Base-by-base conservation (phyloP, 1,284 basidiomycete genomes). In the Ceratobasidium sp. region DNA sequence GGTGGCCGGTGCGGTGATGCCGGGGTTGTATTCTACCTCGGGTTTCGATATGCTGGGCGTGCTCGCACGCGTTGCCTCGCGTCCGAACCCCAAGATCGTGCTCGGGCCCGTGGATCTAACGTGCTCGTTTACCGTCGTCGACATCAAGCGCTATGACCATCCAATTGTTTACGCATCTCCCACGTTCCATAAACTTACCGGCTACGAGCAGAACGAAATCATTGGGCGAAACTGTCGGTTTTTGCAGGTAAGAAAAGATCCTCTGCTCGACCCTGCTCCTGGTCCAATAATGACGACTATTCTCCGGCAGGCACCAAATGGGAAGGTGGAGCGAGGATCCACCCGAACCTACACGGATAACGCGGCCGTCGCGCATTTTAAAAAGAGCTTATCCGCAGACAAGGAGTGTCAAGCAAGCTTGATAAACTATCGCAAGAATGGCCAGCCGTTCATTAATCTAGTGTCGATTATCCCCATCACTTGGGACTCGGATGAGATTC, bases 41-140 rank as follows among this genome's bases (percentile, higher is more conserved):
- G 96, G 96, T 6, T 96, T 97, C 73, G 95, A 98, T 77, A 84
- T 96, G 69, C 82, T 98, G 57, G 87, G 89, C 47, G 86, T 97
- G 42, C 83, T 98, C 25, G 84, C 89, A 3, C 85, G 92, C 12
- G 89, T 98, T 15, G 88, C 85, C 1, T 85, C 82, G 17, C 85
- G 95, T 1, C 87, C 88, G 0, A 85, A 91, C 73, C 93, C 93
- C 0, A 87, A 84, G 70, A 86, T 97, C 54, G 79, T 84, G 5
- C 85, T 98, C 20, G 96, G 96, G 8, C 93, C 96, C 0, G 92
- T 98, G 40, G 96, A 98, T 78, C 82, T 95, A 69, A 91, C 92
- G 2, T 95, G 93, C 76, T 87, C 92, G 8, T 98, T 98, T 77
- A 84, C 92, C 72, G 91, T 98, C 57, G 89, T 90, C 67, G 95